These are phyloP conservation scores for Phytophthora ohioensis DNA, from an alignment of 352 stramenopile genomes.

Conservation along the genomic window DNA sequence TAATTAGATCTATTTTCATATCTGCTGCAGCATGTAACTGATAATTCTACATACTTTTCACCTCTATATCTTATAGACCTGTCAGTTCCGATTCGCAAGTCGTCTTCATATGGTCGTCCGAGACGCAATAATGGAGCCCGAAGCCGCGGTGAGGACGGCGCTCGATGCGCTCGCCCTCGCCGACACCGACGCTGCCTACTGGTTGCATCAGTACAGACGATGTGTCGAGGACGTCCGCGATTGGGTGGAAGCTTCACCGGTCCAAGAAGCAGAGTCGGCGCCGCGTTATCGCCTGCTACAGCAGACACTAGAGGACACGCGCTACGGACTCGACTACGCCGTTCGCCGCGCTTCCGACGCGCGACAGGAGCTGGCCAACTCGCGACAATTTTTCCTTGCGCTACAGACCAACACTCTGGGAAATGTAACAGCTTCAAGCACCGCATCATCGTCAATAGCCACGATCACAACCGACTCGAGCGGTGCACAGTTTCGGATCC, in stretches of 20 bases:
- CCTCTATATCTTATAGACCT: no score
- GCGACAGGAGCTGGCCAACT: slow-evolving; percentile 23
- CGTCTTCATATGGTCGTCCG: not conserved
- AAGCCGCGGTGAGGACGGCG: not conserved
- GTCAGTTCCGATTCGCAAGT: no score
- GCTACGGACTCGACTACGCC: slow-evolving; percentile 33
- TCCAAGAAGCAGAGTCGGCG: slow-evolving; percentile 9
- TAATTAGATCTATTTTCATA: not conserved
- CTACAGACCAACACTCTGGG: not conserved
- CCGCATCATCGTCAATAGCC: not conserved
- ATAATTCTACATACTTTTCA: not conserved
- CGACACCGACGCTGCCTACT: slow-evolving; percentile 19
- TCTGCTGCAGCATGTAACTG: not conserved
- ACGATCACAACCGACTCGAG: not conserved
- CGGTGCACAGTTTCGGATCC: slow-evolving; percentile 3
- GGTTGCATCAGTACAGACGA: slow-evolving; percentile 35
- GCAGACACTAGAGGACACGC: slow-evolving; percentile 27
- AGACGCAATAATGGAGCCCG: not conserved
- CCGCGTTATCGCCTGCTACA: slow-evolving; percentile 26
- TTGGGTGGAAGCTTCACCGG: not conserved
- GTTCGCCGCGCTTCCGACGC: slow-evolving; percentile 16
- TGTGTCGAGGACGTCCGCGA: slow-evolving; percentile 6
- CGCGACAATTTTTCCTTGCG: slow-evolving; percentile 28
- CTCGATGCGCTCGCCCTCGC: slow-evolving; percentile 6
- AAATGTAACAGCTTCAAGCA: not conserved